A percentile compares a stretch with the other conserved stretches of the same genome.
Evolutionary conservation across 352 stramenopile species (phyloP).

Genomic region (Blastocystis sp.): DNA sequence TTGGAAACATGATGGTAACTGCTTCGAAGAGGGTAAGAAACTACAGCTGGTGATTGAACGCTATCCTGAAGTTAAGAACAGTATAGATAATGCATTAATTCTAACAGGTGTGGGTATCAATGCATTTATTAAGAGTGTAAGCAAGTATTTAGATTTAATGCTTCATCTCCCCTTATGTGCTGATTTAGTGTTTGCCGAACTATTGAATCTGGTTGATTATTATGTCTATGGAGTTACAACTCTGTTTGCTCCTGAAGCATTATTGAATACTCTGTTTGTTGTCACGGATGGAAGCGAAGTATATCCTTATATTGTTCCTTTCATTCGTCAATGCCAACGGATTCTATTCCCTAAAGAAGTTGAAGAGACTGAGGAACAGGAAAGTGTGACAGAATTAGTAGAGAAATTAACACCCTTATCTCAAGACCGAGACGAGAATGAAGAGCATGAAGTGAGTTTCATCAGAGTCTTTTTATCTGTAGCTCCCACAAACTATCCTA

Average conservation of each 20-base stretch:
- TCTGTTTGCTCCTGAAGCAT: constrained; percentile 13
- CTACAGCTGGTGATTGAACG: not conserved
- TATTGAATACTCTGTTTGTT: constrained; percentile 54
- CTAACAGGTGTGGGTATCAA: constrained; percentile 58
- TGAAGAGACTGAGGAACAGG: constrained; percentile 5
- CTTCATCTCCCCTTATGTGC: constrained; percentile 25
- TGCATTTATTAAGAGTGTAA: constrained; percentile 53
- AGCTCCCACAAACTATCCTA: constrained; percentile 33
- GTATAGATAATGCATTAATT: constrained; percentile 58
- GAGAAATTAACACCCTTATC: constrained; percentile 40
- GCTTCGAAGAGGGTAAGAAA: constrained; percentile 65
- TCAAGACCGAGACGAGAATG: not conserved
- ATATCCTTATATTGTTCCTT: constrained; percentile 55
- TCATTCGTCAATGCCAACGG: constrained; percentile 36
- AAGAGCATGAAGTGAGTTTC: not conserved
- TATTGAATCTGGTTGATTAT: constrained; percentile 59
- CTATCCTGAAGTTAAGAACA: constrained; percentile 48
- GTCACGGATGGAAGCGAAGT: not conserved
- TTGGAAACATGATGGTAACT: constrained; percentile 51
- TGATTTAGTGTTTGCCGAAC: constrained; percentile 11
- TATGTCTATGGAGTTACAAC: constrained; percentile 56
- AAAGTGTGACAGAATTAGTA: not conserved
- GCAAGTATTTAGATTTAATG: constrained; percentile 60
- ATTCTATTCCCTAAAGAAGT: constrained; percentile 29
- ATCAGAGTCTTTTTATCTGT: not conserved